Evolutionary conservation across 768 basidiomycete genomes (phyloP), one percentile per base, ranked within the genome.

Genomic region (Leccinum rimulosum): DNA sequence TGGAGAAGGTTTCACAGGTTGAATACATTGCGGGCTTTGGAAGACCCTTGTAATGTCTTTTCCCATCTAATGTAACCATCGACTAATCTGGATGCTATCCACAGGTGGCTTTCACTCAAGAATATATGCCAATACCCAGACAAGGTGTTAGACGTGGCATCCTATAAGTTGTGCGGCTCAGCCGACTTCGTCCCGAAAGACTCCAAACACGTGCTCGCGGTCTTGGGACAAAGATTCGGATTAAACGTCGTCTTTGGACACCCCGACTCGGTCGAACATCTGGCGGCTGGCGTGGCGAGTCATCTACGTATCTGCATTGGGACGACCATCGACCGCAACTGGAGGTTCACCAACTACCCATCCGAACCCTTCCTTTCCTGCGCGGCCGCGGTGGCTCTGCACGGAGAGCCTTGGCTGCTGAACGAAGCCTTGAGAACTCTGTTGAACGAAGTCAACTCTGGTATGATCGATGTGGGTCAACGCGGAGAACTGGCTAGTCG

Each of bases 291-390:
- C 6, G 57, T 68, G 10, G 57, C 57, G 30, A 65, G 59, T 19
- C 55, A 68, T 36, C 57, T 65, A 1, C 64, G 57, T 6, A 31
- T 61, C 8, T 63, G 57, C 31, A 55, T 55, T 22, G 31, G 28
- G 38, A 59, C 35, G 5, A 60, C 58, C 12, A 19, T 47, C 43
- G 60, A 60, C 36, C 53, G 60, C 15, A 45, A 45, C n/a, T 54
- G 66, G 57, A 47, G 50, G 19, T 64, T 58, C 19, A 64, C 65
- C 9, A 35, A 36, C 15, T 61, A 62, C 38, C 59, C 66, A 14
- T 66, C 60, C 15, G 62, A 68, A 22, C 57, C 64, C 4, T 11
- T 66, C 19, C 15, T 67, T 10, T 67, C 63, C 3, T 64, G 52
- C 14, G 36, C 53, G 8, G 58, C 63, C 1, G 63, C 60, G n/a